Conservation (phyloP, 108 stramenopile genomes). For the Skeletonema costatum region DNA sequence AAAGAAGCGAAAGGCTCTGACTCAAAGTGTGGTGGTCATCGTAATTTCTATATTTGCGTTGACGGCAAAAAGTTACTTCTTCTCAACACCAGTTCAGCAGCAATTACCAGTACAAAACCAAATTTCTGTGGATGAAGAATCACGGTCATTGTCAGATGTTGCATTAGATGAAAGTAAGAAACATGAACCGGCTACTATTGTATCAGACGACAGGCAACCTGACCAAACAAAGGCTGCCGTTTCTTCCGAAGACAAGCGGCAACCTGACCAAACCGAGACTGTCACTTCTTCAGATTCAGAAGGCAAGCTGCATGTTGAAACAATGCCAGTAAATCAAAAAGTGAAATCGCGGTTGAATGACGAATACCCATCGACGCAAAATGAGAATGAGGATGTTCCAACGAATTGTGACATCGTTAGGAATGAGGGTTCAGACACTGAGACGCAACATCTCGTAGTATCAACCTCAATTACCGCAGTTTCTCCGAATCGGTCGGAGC, state of each 20-base stretch:
- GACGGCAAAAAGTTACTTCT: constrained; percentile 21
- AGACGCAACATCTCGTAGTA: background rate
- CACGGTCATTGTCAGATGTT: background rate
- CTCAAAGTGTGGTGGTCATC: constrained; percentile 31
- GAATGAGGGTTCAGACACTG: background rate
- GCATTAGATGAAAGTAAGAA: background rate
- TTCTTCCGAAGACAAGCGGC: background rate
- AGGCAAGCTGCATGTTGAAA: background rate
- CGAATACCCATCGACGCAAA: background rate
- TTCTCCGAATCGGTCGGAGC: background rate
- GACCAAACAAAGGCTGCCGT: background rate
- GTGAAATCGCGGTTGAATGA: background rate
- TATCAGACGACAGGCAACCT: background rate
- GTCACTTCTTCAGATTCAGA: too few relatives aligned
- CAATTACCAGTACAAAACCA: background rate
- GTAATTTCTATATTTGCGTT: constrained; percentile 41
- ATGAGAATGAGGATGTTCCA: background rate
- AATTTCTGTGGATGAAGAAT: background rate
- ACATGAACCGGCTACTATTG: background rate
- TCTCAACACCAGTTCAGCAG: background rate
- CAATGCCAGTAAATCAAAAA: background rate
- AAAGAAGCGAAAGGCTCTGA: constrained; percentile 45
- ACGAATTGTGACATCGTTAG: background rate
- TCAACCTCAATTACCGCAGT: background rate
- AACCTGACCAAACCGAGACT: background rate